phyloP scores from a whole-genome alignment of 202 grass and related monocot genomes.

The Digitaria exilis region DNA sequence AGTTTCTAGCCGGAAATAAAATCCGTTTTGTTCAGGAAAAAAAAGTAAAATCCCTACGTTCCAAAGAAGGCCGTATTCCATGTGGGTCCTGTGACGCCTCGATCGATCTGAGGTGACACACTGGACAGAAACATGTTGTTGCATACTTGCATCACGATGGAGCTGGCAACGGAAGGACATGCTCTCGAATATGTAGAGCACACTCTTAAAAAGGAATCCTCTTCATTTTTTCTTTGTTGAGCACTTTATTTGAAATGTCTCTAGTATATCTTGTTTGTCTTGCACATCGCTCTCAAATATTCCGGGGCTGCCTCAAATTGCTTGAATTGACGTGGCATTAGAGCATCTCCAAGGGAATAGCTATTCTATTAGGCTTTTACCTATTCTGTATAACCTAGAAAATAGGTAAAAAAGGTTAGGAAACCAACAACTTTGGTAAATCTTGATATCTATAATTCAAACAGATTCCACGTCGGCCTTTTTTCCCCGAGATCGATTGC shows the following conservation, averaged over 20 bases:
- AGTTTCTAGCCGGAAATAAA: neutral
- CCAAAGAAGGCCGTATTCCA: neutral
- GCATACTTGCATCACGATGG: constrained; percentile 8
- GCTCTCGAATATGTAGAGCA: neutral
- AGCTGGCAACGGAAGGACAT: constrained; percentile 12
- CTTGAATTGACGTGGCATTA: neutral
- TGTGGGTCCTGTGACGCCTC: neutral
- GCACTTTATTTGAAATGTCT: constrained; percentile 15
- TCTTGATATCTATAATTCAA: no score
- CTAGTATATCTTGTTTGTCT: neutral
- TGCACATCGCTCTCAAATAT: constrained; percentile 29
- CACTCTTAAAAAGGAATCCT: no score
- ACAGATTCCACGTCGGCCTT: no score
- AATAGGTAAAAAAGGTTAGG: no score
- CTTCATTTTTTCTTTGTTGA: no score
- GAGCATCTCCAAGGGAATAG: no score
- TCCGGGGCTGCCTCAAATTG: constrained; percentile 26
- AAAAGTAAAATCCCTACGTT: neutral
- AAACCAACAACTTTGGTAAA: no score
- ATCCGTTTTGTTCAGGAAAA: neutral
- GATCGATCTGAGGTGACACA: constrained; percentile 3
- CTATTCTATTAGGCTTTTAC: no score
- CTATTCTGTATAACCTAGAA: no score
- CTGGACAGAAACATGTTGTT: neutral
- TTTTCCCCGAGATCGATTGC: no score